phyloP scores from a whole-genome alignment of 805 yeast species.

The Debaryomyces tyrocola region DNA sequence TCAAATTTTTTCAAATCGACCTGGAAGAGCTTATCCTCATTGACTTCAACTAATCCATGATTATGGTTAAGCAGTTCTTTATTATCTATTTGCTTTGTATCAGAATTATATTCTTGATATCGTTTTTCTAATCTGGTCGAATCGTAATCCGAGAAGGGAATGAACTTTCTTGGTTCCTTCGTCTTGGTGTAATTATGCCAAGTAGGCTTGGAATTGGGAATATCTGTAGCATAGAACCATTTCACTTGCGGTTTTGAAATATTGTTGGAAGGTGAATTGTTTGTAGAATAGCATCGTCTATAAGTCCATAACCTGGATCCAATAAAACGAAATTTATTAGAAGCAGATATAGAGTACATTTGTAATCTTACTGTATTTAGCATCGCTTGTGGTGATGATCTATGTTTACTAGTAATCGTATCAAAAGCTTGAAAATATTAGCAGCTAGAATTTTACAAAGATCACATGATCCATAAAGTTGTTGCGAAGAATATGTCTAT shows the following conservation, averaged over 20 bases:
- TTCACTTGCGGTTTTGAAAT: conserved; percentile 22
- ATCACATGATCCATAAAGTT: no score
- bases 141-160: conserved; percentile 67
- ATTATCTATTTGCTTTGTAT: conserved; percentile 4
- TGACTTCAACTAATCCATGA: conserved; percentile 51
- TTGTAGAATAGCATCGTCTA: no score
- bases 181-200: conserved; percentile 54
- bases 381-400: neutral
- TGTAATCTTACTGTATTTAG: neutral
- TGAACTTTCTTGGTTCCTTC: conserved; percentile 56
- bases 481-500: no score
- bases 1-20: conserved; percentile 60
- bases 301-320: neutral
- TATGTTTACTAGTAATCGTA: neutral
- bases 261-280: neutral
- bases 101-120: conserved; percentile 22
- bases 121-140: conserved; percentile 58
- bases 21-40: conserved; percentile 76
- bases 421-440: no score
- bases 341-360: neutral
- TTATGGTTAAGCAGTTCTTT: neutral
- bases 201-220: conserved; percentile 67
- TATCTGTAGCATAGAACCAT: conserved; percentile 87
- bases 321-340: neutral
- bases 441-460: no score